Conservation (phyloP, 352 stramenopile species). For the Pythium folliculosum region DNA sequence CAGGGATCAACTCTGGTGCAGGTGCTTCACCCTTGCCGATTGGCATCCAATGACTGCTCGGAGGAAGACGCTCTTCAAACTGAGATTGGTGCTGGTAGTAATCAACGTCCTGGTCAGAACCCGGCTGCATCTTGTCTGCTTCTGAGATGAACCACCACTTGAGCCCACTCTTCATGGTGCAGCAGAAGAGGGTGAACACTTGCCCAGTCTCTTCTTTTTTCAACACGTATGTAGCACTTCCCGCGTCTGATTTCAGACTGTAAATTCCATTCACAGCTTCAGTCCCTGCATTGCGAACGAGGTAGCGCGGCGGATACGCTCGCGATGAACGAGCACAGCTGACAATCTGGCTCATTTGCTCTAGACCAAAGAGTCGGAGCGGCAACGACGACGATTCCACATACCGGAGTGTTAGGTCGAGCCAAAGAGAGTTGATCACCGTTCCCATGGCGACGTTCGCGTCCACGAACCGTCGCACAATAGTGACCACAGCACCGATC, state of each 20-base stretch:
- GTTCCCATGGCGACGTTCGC: slow-evolving; percentile 48
- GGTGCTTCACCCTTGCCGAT: slow-evolving; percentile 74
- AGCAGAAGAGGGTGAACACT: slow-evolving; percentile 95
- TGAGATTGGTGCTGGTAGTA: slow-evolving; percentile 98
- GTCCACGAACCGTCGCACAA: slow-evolving; percentile 81
- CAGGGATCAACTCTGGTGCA: slow-evolving; percentile 68
- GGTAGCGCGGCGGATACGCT: slow-evolving; percentile 87
- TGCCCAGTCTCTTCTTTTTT: slow-evolving; percentile 68
- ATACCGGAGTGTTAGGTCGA: slow-evolving; percentile 81
- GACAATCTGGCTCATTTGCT: slow-evolving; percentile 94
- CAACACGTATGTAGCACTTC: slow-evolving; percentile 75
- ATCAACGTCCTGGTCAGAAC: slow-evolving; percentile 98
- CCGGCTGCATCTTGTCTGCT: slow-evolving; percentile 95
- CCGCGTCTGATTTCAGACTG: slow-evolving; percentile 70
- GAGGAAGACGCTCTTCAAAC: slow-evolving; percentile 93
- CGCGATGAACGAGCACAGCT: slow-evolving; percentile 77
- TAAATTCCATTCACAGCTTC: slow-evolving; percentile 94
- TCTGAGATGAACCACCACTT: slow-evolving; percentile 99
- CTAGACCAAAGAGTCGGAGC: slow-evolving; percentile 93
- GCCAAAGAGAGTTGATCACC: slow-evolving; percentile 76
- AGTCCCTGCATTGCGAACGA: slow-evolving; percentile 90
- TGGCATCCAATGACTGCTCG: slow-evolving; percentile 87
- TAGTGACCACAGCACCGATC: slow-evolving; percentile 75
- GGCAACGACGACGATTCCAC: slow-evolving; percentile 92
- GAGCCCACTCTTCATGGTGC: slow-evolving; percentile 97